phyloP scores from a whole-genome alignment of 257 asterid species.

The Fraxinus anomala region DNA sequence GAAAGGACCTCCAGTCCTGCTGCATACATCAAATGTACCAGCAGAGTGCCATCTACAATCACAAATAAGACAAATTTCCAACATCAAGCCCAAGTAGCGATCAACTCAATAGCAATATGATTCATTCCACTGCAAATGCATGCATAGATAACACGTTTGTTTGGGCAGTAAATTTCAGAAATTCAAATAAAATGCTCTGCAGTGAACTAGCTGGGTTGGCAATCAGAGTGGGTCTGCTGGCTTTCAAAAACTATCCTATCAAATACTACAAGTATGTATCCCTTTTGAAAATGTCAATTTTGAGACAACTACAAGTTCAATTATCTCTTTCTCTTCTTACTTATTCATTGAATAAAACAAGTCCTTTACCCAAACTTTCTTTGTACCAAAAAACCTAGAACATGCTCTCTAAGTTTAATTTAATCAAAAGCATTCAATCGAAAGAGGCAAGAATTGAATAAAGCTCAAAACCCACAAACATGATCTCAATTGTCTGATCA shows the following conservation, averaged over 20 bases:
- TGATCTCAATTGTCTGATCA: not conserved
- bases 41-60: conserved; percentile 87
- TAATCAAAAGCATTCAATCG: no score
- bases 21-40: conserved; percentile 62
- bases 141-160: not conserved
- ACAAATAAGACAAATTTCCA: conserved; percentile 18
- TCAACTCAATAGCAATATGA: not conserved
- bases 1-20: conserved; percentile 85
- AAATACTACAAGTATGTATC: not conserved
- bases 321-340: no score
- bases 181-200: not conserved
- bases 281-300: no score
- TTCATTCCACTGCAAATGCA: not conserved
- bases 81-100: not conserved
- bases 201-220: not conserved
- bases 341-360: no score
- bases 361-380: no score
- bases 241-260: not conserved
- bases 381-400: no score
- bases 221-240: not conserved
- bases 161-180: not conserved
- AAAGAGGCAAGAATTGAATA: no score
- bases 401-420: no score
- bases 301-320: no score
- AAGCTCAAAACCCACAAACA: no score